phyloP scores from a whole-genome alignment of 2,329 filamentous ascomycete genomes.

The Alternaria arborescens region DNA sequence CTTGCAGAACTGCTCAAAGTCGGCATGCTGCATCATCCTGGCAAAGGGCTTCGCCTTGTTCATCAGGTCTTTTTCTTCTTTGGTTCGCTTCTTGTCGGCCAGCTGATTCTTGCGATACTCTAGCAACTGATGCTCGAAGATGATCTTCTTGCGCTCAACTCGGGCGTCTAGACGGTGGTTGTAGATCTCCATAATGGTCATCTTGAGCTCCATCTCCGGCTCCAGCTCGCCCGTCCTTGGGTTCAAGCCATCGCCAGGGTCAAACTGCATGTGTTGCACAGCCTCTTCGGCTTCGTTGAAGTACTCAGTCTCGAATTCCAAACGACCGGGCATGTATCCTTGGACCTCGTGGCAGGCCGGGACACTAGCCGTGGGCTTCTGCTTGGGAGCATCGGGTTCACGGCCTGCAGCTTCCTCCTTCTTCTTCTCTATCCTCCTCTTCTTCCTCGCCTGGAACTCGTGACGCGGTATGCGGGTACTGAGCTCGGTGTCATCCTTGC shows the following conservation, averaged over 20 bases:
- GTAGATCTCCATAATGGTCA: slow-evolving; percentile 98
- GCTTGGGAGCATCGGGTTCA: slow-evolving; percentile 84
- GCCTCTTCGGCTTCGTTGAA: slow-evolving; percentile 98
- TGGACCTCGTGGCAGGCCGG: slow-evolving; percentile 97
- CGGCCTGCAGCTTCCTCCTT: slow-evolving; percentile 87
- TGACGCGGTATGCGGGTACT: slow-evolving; percentile 85
- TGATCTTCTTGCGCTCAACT: slow-evolving; percentile 93
- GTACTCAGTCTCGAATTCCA: slow-evolving; percentile 98
- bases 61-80: slow-evolving; percentile 89
- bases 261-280: slow-evolving; percentile 97
- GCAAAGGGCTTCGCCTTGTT: slow-evolving; percentile 97
- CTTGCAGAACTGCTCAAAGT: slow-evolving; percentile 86
- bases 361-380: slow-evolving; percentile 94
- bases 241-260: slow-evolving; percentile 92
- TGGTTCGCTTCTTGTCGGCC: slow-evolving; percentile 91
- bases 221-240: slow-evolving; percentile 84
- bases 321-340: slow-evolving; percentile 95
- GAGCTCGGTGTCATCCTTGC: slow-evolving; percentile 79
- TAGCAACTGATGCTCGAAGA: slow-evolving; percentile 92
- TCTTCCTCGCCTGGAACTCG: slow-evolving; percentile 92
- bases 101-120: slow-evolving; percentile 93
- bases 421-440: slow-evolving; percentile 88
- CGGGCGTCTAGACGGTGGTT: slow-evolving; percentile 89
- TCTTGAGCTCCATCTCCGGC: slow-evolving; percentile 95
- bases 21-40: slow-evolving; percentile 92